Evolutionary conservation across 352 stramenopile genomes (phyloP).

Genomic region (Phytophthora idaei): DNA sequence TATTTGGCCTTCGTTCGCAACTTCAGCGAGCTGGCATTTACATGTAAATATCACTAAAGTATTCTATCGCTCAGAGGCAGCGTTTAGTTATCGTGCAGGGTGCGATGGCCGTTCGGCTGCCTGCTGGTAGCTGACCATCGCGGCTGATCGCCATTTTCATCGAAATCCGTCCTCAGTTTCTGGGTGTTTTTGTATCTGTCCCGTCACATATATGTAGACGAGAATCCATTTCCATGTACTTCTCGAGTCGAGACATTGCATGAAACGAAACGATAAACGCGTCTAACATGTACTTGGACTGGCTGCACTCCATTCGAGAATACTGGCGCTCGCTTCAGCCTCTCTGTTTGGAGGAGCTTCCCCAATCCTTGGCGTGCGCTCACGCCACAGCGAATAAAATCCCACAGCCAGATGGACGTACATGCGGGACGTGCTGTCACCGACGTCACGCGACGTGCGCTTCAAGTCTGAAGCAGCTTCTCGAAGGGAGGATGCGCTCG

Average conservation of each 20-base stretch:
- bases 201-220: background rate
- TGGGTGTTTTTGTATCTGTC: background rate
- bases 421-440: constrained; percentile 12
- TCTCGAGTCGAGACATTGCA: background rate
- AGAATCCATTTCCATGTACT: no score
- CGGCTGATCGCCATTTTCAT: no score
- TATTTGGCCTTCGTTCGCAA: no score
- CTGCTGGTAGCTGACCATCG: no score
- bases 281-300: no score
- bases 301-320: no score
- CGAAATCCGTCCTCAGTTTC: no score
- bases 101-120: no score
- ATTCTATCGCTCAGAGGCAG: no score
- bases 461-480: constrained; percentile 8
- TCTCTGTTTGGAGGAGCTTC: constrained; percentile 13
- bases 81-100: no score
- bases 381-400: constrained; percentile 11
- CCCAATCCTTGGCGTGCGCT: constrained; percentile 22
- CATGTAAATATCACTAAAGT: no score
- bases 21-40: no score
- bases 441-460: background rate
- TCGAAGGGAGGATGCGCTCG: background rate
- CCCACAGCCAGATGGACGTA: background rate
- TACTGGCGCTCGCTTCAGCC: background rate
- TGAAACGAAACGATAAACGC: background rate